Evolutionary conservation across 129 eudicot genomes (phyloP).

Genomic region (Ambrosia trifida): DNA sequence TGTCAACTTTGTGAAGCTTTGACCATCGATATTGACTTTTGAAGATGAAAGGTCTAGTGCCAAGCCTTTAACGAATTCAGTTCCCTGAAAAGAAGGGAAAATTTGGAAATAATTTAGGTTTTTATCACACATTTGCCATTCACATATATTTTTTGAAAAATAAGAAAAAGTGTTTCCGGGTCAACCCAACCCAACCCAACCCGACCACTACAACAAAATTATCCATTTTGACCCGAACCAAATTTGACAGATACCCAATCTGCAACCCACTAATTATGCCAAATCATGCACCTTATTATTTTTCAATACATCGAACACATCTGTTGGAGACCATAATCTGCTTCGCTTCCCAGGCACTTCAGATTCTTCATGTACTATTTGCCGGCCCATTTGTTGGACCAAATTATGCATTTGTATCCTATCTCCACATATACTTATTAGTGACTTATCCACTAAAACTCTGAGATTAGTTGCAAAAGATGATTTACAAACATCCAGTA

Average conservation of each 20-base stretch:
- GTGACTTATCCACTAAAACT: constrained; percentile 46
- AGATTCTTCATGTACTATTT: constrained; percentile 50
- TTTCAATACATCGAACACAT: constrained; percentile 36
- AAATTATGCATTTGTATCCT: constrained; percentile 64
- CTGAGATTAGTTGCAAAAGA: constrained; percentile 36
- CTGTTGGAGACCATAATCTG: constrained; percentile 56
- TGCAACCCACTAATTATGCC: not conserved
- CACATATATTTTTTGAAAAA: not conserved
- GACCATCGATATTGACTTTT: constrained; percentile 28
- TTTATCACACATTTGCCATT: not conserved
- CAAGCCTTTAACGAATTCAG: constrained; percentile 34
- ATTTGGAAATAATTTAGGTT: not conserved
- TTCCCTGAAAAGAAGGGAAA: constrained; percentile 26
- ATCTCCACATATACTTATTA: constrained; percentile 36
- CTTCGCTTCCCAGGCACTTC: constrained; percentile 50
- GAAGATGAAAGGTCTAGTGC: constrained; percentile 35
- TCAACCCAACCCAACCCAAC: not conserved
- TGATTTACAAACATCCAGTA: constrained; percentile 45
- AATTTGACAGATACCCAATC: not conserved
- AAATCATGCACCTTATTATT: constrained; percentile 38
- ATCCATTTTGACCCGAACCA: not conserved
- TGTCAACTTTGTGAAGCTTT: constrained; percentile 34
- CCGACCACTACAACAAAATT: not conserved
- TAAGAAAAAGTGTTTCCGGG: not conserved
- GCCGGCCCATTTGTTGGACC: constrained; percentile 63